Conservation (phyloP, 2,329 filamentous ascomycete genomes). For the Monosporascus cannonballus region DNA sequence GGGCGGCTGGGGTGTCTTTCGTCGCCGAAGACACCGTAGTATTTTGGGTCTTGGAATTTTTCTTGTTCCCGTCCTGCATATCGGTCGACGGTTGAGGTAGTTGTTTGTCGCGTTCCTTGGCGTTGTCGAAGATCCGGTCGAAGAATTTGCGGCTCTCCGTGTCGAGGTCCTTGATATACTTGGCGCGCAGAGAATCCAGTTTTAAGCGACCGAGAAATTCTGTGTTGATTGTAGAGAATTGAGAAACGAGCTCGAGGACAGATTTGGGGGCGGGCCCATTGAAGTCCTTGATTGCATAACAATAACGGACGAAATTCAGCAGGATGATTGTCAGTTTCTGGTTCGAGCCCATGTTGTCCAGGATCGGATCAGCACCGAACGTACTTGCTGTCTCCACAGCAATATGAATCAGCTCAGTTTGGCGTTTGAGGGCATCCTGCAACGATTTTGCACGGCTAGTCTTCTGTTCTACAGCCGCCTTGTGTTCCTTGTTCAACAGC, state of each 20-base stretch:
- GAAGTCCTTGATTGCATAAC: slow-evolving; percentile 46
- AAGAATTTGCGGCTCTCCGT: slow-evolving; percentile 45
- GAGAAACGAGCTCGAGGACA: slow-evolving; percentile 53
- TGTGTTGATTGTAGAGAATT: slow-evolving; percentile 55
- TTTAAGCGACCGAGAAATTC: slow-evolving; percentile 57
- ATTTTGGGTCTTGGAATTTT: slow-evolving; percentile 8
- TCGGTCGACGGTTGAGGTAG: not conserved
- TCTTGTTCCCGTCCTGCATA: slow-evolving; percentile 14
- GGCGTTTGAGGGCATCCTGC: slow-evolving; percentile 35
- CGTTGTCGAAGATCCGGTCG: slow-evolving; percentile 29
- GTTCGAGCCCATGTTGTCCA: slow-evolving; percentile 53
- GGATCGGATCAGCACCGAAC: slow-evolving; percentile 47
- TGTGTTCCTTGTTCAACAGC: slow-evolving; percentile 35
- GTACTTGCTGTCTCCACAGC: slow-evolving; percentile 48
- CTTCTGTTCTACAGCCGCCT: slow-evolving; percentile 13
- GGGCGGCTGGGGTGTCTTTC: slow-evolving; percentile 6
- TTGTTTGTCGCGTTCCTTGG: slow-evolving; percentile 4
- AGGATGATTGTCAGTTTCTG: slow-evolving; percentile 50
- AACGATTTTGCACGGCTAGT: slow-evolving; percentile 27
- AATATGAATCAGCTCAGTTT: slow-evolving; percentile 42
- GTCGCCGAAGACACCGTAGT: slow-evolving; percentile 1
- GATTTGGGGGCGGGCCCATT: slow-evolving; percentile 48
- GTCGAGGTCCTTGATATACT: slow-evolving; percentile 59
- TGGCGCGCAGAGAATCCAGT: slow-evolving; percentile 58
- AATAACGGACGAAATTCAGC: slow-evolving; percentile 48